Conservation (phyloP, 768 basidiomycete species). For the Leccinum incarnatum region DNA sequence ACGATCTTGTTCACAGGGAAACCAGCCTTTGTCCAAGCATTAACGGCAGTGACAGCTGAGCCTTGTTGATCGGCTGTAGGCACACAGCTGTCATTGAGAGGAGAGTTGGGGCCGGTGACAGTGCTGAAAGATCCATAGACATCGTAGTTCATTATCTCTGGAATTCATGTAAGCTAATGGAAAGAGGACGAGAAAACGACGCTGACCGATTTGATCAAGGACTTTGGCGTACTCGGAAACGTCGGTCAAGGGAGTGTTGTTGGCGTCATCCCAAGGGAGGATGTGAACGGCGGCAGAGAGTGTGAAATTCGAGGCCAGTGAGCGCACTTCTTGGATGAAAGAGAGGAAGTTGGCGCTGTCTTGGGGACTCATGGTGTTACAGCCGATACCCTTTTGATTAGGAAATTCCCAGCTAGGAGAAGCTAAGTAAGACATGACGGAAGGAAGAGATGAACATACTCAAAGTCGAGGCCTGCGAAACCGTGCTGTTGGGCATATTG, state of each 20-base stretch:
- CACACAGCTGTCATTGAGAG: slow-evolving; percentile 76
- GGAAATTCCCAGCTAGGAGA: slow-evolving; percentile 84
- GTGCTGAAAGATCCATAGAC: slow-evolving; percentile 52
- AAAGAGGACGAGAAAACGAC: slow-evolving; percentile 12
- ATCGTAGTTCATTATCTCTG: slow-evolving; percentile 71
- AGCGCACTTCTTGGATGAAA: slow-evolving; percentile 71
- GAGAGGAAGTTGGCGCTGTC: slow-evolving; percentile 80
- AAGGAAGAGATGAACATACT: slow-evolving; percentile 39
- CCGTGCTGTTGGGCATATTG: slow-evolving; percentile 46
- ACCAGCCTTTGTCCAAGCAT: slow-evolving; percentile 73
- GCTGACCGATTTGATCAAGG: slow-evolving; percentile 67
- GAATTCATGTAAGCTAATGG: slow-evolving; percentile 29
- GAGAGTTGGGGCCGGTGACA: slow-evolving; percentile 77
- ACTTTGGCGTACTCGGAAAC: slow-evolving; percentile 63
- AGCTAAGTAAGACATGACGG: not conserved
- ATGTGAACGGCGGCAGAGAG: slow-evolving; percentile 72
- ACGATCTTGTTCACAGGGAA: slow-evolving; percentile 72
- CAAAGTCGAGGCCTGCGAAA: slow-evolving; percentile 67
- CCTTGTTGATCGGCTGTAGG: slow-evolving; percentile 56
- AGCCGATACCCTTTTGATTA: slow-evolving; percentile 58
- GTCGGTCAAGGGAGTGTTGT: slow-evolving; percentile 55
- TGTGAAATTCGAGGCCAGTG: slow-evolving; percentile 52
- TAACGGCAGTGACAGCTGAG: slow-evolving; percentile 73
- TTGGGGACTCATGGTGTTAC: slow-evolving; percentile 58
- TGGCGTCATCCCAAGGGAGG: slow-evolving; percentile 59